Percentiles rank a stretch among this genome's conserved stretches.
phyloP scores from a whole-genome alignment of 768 basidiomycete genomes.

The Auriculariales sp. region DNA sequence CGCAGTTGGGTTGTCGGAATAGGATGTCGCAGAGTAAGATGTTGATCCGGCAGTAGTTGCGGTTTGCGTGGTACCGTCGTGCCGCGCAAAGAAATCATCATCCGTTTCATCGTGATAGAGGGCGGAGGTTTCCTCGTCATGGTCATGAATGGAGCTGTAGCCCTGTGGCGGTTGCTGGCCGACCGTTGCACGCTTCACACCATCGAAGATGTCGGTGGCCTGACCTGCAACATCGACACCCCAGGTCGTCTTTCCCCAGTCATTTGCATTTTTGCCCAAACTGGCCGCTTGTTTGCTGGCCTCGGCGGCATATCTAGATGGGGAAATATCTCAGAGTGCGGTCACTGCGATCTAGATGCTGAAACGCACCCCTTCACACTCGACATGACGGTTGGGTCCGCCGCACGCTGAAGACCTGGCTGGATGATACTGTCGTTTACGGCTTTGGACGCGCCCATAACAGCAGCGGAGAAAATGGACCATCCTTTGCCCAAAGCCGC shows the following conservation, averaged over 20 bases:
- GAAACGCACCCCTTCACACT: slow-evolving; percentile 57
- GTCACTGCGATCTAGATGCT: background rate
- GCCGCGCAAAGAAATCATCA: slow-evolving; percentile 47
- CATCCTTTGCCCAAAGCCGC: slow-evolving; percentile 86
- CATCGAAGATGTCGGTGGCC: slow-evolving; percentile 53
- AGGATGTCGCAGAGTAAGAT: slow-evolving; percentile 8
- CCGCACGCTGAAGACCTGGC: slow-evolving; percentile 69
- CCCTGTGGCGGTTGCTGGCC: background rate
- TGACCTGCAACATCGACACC: slow-evolving; percentile 80
- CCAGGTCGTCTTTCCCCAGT: slow-evolving; percentile 60
- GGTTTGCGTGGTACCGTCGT: slow-evolving; percentile 14
- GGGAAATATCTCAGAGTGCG: background rate
- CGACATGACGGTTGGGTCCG: slow-evolving; percentile 67
- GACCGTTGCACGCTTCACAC: slow-evolving; percentile 23
- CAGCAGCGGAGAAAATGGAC: slow-evolving; percentile 84
- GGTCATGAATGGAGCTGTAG: slow-evolving; percentile 12
- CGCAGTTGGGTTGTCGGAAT: slow-evolving; percentile 4
- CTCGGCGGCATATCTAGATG: slow-evolving; percentile 21
- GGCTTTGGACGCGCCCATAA: slow-evolving; percentile 61
- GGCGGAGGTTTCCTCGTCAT: slow-evolving; percentile 42
- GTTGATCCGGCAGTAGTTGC: slow-evolving; percentile 6
- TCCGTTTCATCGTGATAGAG: slow-evolving; percentile 41
- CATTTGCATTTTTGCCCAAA: slow-evolving; percentile 51
- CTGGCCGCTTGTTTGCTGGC: slow-evolving; percentile 49
- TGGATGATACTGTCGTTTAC: slow-evolving; percentile 84